phyloP scores from a whole-genome alignment of 2,329 filamentous ascomycete genomes.

The Emydomyces testavorans region DNA sequence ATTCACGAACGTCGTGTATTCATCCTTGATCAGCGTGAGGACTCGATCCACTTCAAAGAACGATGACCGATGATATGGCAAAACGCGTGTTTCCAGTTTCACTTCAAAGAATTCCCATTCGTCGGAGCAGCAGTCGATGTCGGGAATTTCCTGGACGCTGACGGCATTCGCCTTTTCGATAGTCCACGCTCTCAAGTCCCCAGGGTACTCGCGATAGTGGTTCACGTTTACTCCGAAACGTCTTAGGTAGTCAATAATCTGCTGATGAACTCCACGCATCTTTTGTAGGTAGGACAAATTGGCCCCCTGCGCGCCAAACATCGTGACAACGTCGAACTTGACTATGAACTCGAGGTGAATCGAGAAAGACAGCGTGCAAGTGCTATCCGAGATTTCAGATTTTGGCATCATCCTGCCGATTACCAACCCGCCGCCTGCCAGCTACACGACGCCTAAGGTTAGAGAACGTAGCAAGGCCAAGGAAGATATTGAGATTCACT shows the following conservation, averaged over 20 bases:
- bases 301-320: not conserved
- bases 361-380: conserved; percentile 10
- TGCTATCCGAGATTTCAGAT: not conserved
- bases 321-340: conserved; percentile 10
- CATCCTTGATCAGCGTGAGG: conserved; percentile 13
- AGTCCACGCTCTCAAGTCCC: conserved; percentile 10
- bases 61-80: conserved; percentile 2
- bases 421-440: not conserved
- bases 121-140: conserved; percentile 8
- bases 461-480: not conserved
- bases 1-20: conserved; percentile 19
- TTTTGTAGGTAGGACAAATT: not conserved
- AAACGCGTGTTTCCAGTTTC: conserved; percentile 13
- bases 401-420: not conserved
- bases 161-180: conserved; percentile 11
- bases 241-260: conserved; percentile 11
- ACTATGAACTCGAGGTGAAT: conserved; percentile 17
- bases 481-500: not conserved
- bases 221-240: conserved; percentile 12
- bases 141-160: conserved; percentile 2
- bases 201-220: conserved; percentile 1
- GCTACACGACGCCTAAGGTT: too few relatives aligned
- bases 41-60: conserved; percentile 15
- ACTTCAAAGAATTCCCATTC: conserved; percentile 14
- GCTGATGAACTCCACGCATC: conserved; percentile 11